These are phyloP conservation scores for Pilatotrama ljubarskyi DNA, from an alignment of 768 basidiomycete genomes.

Conservation along the genomic window DNA sequence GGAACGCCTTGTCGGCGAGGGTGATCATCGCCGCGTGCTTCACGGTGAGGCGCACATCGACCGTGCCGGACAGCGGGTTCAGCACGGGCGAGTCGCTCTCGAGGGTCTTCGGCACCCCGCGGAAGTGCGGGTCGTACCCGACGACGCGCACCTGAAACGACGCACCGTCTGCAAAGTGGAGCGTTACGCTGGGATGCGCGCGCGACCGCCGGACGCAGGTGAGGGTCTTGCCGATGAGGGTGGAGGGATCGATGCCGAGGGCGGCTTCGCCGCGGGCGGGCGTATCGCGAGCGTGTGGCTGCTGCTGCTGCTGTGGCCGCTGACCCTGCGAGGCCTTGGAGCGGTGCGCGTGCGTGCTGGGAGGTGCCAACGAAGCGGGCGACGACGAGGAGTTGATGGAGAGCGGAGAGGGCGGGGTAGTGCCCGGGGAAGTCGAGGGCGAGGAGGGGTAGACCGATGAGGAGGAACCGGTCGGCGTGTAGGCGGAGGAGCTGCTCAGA, in stretches of 20 bases:
- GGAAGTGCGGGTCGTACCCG: slow-evolving; percentile 58
- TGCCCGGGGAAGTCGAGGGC: slow-evolving; percentile 15
- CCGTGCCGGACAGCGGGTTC: slow-evolving; percentile 29
- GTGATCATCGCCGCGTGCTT: slow-evolving; percentile 54
- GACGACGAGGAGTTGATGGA: slow-evolving; percentile 1
- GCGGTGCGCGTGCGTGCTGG: neutral
- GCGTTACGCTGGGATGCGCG: slow-evolving; percentile 37
- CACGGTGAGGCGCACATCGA: slow-evolving; percentile 41
- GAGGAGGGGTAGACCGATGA: slow-evolving; percentile 11
- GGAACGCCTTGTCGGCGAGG: slow-evolving; percentile 60
- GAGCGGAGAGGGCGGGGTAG: slow-evolving; percentile 9
- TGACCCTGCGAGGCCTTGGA: neutral
- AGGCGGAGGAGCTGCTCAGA: slow-evolving; percentile 16
- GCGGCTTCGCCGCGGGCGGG: neutral
- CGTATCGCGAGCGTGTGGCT: neutral
- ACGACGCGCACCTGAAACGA: slow-evolving; percentile 52
- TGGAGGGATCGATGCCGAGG: slow-evolving; percentile 32
- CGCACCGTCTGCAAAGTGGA: slow-evolving; percentile 38
- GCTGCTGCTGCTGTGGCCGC: neutral
- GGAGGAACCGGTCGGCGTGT: slow-evolving; percentile 9
- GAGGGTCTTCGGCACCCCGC: slow-evolving; percentile 58
- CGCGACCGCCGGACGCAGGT: slow-evolving; percentile 33
- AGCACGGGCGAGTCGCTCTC: slow-evolving; percentile 53
- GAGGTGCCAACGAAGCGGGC: neutral
- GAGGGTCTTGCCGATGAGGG: slow-evolving; percentile 36